Evolutionary conservation across 2,329 filamentous ascomycete genomes (phyloP), one percentile per base, ranked within the genome.

Genomic region (Tolypocladium guangdongense): DNA sequence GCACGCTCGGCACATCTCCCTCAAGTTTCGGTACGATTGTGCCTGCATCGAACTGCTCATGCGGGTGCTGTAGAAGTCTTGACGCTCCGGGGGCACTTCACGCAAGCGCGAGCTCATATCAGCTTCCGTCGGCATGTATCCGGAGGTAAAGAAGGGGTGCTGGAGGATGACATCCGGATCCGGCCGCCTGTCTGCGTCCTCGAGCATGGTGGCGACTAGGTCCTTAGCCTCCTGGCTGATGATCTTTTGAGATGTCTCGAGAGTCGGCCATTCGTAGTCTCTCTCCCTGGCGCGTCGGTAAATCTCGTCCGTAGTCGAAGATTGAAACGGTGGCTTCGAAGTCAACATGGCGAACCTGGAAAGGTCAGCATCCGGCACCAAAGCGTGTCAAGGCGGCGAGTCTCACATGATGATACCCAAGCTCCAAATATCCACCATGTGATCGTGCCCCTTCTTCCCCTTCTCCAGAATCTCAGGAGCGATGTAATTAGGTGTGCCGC

Each of bases 351-450:
- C 95, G 71, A 95, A 97, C 68, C 87, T 90, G 60, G 52, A 51
- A 48, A 32, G 14, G 6, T 45, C 12, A 24, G 51, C 49, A 35
- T 38, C 16, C 18, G 22, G 14, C 43, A 8, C n/a, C 36, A 12
- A 20, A 12, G 7, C 56, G 59, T 12, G 22, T 24, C 20, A 20
- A 14, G 4, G 2, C 3, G 30, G n/a, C 12, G 4, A 30, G 7
- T 20, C 54, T 51, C 32, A 91, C 84, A 95, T 90, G 67, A 99
- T 99, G 60, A 99, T 93, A 22, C 95, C 93, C 65, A 99, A 78
- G 46, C 92, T 96, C 95, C 95, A 99, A 53, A 99, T 88, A 67
- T 99, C 93, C 4, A 99, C 93, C 76, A 95, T 96, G 66, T 97
- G 91, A 60, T 96, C 93, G 67, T 99, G 93, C 0, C 93, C 93